A percentile compares a stretch with the other conserved stretches of the same genome.
Evolutionary conservation across 345 rosid species (phyloP).

Genomic region (Dipteronia dyeriana): DNA sequence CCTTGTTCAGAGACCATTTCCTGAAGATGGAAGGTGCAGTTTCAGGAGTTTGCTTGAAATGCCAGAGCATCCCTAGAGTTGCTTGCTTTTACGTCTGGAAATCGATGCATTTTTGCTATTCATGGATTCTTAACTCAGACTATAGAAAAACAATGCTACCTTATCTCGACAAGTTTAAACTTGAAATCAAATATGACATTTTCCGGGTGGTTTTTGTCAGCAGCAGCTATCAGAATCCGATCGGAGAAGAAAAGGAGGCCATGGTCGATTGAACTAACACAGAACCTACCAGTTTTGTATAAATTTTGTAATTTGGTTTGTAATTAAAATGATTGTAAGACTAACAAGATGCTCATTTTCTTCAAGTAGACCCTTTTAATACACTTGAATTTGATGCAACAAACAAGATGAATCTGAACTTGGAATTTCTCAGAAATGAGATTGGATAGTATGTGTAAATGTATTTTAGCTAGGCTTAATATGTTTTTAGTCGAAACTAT

Average conservation of each 20-base stretch:
- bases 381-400: no score
- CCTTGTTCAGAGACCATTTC: conserved; percentile 44
- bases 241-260: conserved; percentile 19
- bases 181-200: conserved; percentile 44
- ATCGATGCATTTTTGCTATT: conserved; percentile 46
- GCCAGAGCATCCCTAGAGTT: conserved; percentile 34
- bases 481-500: no score
- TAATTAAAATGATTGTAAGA: not conserved
- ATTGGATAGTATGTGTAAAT: no score
- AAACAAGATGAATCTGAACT: no score
- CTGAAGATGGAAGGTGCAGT: conserved; percentile 48
- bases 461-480: no score
- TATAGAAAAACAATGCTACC: conserved; percentile 28
- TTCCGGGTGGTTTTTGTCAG: conserved; percentile 50
- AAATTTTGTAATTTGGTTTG: not conserved
- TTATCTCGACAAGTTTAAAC: conserved; percentile 33
- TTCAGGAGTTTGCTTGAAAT: conserved; percentile 51
- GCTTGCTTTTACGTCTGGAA: conserved; percentile 46
- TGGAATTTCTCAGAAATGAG: no score
- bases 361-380: no score
- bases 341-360: not conserved
- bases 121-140: conserved; percentile 51
- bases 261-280: conserved; percentile 13
- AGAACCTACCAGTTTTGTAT: not conserved
- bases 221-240: not conserved